Evolutionary conservation across 108 stramenopile genomes (phyloP), one percentile per base, ranked within the genome.

Genomic region (Fistulifera pelliculosa): DNA sequence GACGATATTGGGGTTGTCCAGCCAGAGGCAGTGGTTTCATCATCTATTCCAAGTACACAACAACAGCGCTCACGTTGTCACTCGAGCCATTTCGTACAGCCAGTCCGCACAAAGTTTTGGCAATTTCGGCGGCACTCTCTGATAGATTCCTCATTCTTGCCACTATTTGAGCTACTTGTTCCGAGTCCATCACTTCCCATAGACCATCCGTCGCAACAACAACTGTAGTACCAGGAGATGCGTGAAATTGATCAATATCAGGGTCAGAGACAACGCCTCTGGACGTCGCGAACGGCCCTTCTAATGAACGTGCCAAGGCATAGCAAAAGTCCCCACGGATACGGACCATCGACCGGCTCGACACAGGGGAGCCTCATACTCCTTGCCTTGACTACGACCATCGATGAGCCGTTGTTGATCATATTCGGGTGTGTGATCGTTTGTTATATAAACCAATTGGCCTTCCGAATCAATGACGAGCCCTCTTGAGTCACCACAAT

Each of bases 401-500:
- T 56, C 58, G 22, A 55, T 39, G 15, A 85, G 55, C 1, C 84
- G 66, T 57, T 70, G 54, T 47, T 62, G 64, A 53, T 85, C 84
- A 13, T 62, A 45, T 45, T 81, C 73, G 6, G 88, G 88, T 13
- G 75, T 79, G 50, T 90, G 88, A 52, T 90, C 88, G 15, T 65
- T 38, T 1, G 88, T 83, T 15, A 49, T 62, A 57, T 85, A 84
- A 1, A 58, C 41, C n/a, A 83, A 66, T n/a, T 65, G 60, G 17
- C 65, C 64, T 0, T 62, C 55, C 2, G 2, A 24, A 16, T 74
- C 70, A 18, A 85, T 27, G 0, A 83, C 57, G 15, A 90, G 31
- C 23, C 78, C 73, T 44, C 88, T 60, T 5, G 81, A 83, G 41
- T 90, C 88, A 10, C 88, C 88, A 56, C 88, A 90, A 51, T 90